Evolutionary conservation across 1,139 yeast species (phyloP), one percentile per base, ranked within the genome.

Genomic region (Lodderomyces beijingensis): DNA sequence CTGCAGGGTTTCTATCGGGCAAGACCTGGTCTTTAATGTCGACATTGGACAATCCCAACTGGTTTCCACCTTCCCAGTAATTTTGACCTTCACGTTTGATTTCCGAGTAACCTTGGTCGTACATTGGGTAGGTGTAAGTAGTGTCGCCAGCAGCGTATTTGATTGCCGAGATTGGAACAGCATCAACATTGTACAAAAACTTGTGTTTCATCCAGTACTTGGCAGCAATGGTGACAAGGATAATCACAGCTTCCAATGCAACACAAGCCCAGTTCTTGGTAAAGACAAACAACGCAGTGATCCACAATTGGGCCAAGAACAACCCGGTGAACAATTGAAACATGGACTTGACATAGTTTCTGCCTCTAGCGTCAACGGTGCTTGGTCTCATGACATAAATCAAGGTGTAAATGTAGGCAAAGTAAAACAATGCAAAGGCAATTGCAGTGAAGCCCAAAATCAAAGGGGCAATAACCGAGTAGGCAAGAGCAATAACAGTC

Each of bases 131-230:
- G 34, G 55, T 71, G 48, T 56, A 60, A n/a, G 65, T 54, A 1
- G 53, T 33, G 39, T 70, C 78, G 39, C 80, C 82, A 42, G 76
- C 65, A 25, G 81, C 77, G 44, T 71, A 70, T 41, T 66, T 65
- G 41, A 83, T 67, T 4, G 86, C 87, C 35, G 86, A 76, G 33
- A 94, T 71, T 41, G 96, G 91, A 32, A 83, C 86, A 25, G 70
- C 65, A 46, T 75, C 86, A 47, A 77, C 62, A 38, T 81, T 56
- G 28, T 85, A 79, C 34, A 76, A 66, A 52, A 80, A 80, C 41
- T 55, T 70, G 53, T 70, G 55, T 53, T 77, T 77, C 52, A 76
- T 62, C 53, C 68, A 79, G 20, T 80, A 32, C 47, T 79, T 86
- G 32, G 70, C 59, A 31, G 62, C 58, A 15, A 69, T 77, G 8